phyloP scores from a whole-genome alignment of 1,139 yeast genomes.

The Pneumocystis murina region DNA sequence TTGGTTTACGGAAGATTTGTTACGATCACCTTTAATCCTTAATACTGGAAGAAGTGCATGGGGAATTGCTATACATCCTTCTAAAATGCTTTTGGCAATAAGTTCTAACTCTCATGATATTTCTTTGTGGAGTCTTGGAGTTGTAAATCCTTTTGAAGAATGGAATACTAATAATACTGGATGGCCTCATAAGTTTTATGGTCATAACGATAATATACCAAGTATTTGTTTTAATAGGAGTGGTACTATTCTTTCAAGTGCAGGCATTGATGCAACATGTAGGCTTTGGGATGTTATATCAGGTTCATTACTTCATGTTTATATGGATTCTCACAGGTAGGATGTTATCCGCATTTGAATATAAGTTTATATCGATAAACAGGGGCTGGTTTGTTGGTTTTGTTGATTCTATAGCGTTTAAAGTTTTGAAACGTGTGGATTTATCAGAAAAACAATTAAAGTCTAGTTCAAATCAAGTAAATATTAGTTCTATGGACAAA shows the following conservation, averaged over 20 bases:
- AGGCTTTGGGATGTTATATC: not conserved
- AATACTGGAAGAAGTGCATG: constrained; percentile 4
- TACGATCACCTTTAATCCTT: not conserved
- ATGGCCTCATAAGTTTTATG: not conserved
- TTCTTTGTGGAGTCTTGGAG: constrained; percentile 1
- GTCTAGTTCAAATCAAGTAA: not conserved
- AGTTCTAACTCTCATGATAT: constrained; percentile 4
- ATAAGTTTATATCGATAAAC: not conserved
- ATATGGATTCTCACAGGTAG: not conserved
- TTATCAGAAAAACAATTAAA: not conserved
- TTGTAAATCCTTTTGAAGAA: not conserved
- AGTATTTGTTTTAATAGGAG: constrained; percentile 1
- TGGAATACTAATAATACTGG: not conserved
- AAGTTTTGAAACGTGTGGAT: not conserved
- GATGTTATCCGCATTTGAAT: not conserved
- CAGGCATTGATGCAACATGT: constrained; percentile 1
- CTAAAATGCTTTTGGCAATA: constrained; percentile 1
- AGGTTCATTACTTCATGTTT: not conserved
- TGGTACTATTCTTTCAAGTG: not conserved
- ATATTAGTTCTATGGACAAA: not conserved
- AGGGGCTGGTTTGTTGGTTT: not conserved
- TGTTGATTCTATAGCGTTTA: not conserved
- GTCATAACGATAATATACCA: constrained; percentile 4
- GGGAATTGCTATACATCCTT: constrained; percentile 3
- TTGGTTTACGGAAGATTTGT: constrained; percentile 1